Base-by-base conservation (phyloP, 2,329 filamentous ascomycete species). In the Ceratocystis smalleyi region DNA sequence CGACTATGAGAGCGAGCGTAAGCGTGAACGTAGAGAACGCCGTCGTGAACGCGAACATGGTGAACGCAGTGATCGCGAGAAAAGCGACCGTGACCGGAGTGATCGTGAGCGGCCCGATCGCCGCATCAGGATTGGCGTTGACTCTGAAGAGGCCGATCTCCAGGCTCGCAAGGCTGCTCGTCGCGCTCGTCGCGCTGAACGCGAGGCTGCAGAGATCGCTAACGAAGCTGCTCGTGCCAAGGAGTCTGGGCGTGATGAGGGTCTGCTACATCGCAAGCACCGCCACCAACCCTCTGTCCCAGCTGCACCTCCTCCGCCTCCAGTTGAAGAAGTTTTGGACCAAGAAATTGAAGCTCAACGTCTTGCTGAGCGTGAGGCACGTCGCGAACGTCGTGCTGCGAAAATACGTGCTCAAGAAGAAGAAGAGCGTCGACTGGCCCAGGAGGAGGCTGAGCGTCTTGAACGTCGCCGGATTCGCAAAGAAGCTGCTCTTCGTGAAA, bases 81-180 rank as follows among this genome's bases (percentile, higher is more conserved):
- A 80, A 22, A 77, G 74, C 67, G 74, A 76, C 27, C 74, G 74
- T 67, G 74, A 76, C 27, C 74, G 75, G 6, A 80, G 79, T 0
- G 81, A 83, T 51, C 80, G 80, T 19, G 74, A 69, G 45, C 72
- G 75, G 68, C 73, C 77, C 3, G 83, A 81, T 47, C 76, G 74
- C 6, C 79, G 78, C 65, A 75, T 72, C 49, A 81, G 83, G 47
- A 78, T 72, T 15, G 79, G 79, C 32, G 74, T 72, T 8, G 72
- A 74, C 5, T 75, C 77, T 65, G 75, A 79, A 2, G 82, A 84
- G 17, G 76, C 78, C 35, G 83, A 85, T 12, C 76, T 78, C 30
- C 86, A 88, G 71, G 82, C 81, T 24, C 80, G 83, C 59, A 80
- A 79, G 55, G 83, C 82, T 35, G 83, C 83, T 65, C 82, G 85